phyloP scores from a whole-genome alignment of 1,139 yeast genomes.

The Barnettozyma hawaiiensis region DNA sequence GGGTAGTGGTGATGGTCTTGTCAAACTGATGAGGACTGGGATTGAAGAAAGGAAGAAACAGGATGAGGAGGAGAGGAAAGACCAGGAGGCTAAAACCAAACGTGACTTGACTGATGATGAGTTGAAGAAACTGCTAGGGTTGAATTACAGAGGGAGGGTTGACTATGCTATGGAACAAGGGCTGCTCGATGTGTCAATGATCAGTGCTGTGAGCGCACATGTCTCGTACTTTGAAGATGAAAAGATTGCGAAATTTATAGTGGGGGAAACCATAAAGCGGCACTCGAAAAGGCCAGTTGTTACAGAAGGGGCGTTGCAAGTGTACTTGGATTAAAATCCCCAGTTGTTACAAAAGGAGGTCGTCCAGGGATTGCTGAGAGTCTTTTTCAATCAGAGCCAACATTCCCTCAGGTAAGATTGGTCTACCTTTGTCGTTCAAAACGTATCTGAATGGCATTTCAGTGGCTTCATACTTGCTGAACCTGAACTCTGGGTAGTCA shows the following conservation, averaged over 20 bases:
- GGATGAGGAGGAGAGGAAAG: neutral
- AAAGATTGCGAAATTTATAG: conserved; percentile 74
- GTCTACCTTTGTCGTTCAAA: conserved; percentile 53
- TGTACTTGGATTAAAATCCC: conserved; percentile 1
- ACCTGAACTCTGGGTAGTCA: conserved; percentile 91
- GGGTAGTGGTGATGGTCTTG: conserved; percentile 5
- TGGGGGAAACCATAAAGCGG: conserved; percentile 41
- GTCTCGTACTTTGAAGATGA: conserved; percentile 83
- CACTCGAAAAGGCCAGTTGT: conserved; percentile 18
- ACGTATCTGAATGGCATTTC: conserved; percentile 98
- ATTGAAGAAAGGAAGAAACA: conserved; percentile 2
- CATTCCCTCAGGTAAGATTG: conserved; percentile 92
- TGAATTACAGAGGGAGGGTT: conserved; percentile 69
- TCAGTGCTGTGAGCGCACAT: conserved; percentile 83
- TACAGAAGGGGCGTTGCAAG: conserved; percentile 13
- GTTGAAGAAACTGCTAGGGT: conserved; percentile 33
- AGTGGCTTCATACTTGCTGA: conserved; percentile 82
- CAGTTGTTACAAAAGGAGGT: conserved; percentile 25
- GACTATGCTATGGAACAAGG: conserved; percentile 82
- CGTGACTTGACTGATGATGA: conserved; percentile 29
- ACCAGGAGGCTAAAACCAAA: conserved; percentile 12
- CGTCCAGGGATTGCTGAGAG: conserved; percentile 70
- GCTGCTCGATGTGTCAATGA: conserved; percentile 68
- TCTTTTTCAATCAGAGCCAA: conserved; percentile 77
- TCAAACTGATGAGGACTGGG: conserved; percentile 1